These are phyloP conservation scores for Boletus vinaceobasis DNA, from an alignment of 768 basidiomycete species.

Conservation along the genomic window DNA sequence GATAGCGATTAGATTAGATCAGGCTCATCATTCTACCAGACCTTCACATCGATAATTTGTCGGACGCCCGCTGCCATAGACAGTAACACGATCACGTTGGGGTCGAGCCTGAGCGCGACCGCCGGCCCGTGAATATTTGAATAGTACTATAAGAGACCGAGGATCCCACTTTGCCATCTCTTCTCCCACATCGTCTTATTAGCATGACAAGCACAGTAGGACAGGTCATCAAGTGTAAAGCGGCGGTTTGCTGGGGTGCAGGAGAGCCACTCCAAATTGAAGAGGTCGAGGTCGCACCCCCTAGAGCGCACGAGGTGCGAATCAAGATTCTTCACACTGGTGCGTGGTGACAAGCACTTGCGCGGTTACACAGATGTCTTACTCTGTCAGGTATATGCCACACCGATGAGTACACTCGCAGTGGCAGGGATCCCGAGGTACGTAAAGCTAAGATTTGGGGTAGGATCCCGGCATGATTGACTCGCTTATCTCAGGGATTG, in stretches of 20 bases:
- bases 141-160: neutral
- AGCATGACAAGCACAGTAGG: slow-evolving; percentile 74
- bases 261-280: slow-evolving; percentile 84
- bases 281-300: slow-evolving; percentile 91
- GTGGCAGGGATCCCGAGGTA: slow-evolving; percentile 94
- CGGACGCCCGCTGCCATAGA: neutral
- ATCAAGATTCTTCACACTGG: slow-evolving; percentile 93
- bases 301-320: slow-evolving; percentile 85
- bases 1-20: neutral
- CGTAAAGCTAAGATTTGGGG: slow-evolving; percentile 8
- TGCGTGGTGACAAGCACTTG: slow-evolving; percentile 25
- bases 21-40: slow-evolving; percentile 1
- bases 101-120: neutral
- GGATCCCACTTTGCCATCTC: slow-evolving; percentile 5
- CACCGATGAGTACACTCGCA: slow-evolving; percentile 96
- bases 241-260: slow-evolving; percentile 94
- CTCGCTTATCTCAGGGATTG: slow-evolving; percentile 51
- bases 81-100: neutral
- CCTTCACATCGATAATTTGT: slow-evolving; percentile 8
- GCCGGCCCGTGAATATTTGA: neutral
- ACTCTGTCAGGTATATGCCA: slow-evolving; percentile 77
- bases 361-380: slow-evolving; percentile 6
- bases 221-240: slow-evolving; percentile 81
- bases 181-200: slow-evolving; percentile 18
- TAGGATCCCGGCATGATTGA: neutral